Evolutionary conservation across 2,329 filamentous ascomycete genomes (phyloP), one percentile per base, ranked within the genome.

Genomic region (Talaromyces sp.): DNA sequence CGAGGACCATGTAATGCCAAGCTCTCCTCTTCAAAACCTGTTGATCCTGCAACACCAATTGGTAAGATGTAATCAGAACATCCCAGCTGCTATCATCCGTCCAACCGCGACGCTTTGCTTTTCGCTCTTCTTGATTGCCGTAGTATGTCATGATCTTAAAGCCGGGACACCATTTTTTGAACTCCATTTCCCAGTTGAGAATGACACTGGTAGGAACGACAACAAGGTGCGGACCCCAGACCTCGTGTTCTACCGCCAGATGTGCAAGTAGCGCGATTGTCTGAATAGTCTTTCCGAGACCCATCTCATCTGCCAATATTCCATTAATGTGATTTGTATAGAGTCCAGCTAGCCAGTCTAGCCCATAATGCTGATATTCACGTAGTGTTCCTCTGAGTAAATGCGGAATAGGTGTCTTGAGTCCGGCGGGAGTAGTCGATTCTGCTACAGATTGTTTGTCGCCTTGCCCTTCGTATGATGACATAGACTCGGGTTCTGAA

Each of bases 151-250:
- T 83, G 64, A 99, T 96, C 75, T 97, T 98, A 83, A 99, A 99
- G 0, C 95, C 94, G 3, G 96, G 95, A 65, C 93, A 92, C 87
- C 82, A 99, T 76, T 99, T 99, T 75, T 98, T 98, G 84, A 99
- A 99, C 78, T 99, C 95, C 90, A 98, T 98, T 77, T 99, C 96
- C 95, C 95, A 99, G 75, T 99, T 99, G 69, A 99, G 87, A 85
- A 99, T 97, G 58, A 99, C 96, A 78, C 93, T 98, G 2, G 95
- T 99, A 1, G 95, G 95, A 1, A 99, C 95, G 67, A 99, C 90
- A 58, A 99, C 92, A 27, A 99, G 82, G 81, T 99, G 95, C 0
- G 95, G 93, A 0, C 96, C 95, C 96, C 95, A 99, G 5, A 96
- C 88, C 72, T 93, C 88, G 74, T 97, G 91, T 45, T 92, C 86